These are phyloP conservation scores for Pseudogymnoascus sp. DNA, from an alignment of 2,329 filamentous ascomycete species.

Conservation along the genomic window DNA sequence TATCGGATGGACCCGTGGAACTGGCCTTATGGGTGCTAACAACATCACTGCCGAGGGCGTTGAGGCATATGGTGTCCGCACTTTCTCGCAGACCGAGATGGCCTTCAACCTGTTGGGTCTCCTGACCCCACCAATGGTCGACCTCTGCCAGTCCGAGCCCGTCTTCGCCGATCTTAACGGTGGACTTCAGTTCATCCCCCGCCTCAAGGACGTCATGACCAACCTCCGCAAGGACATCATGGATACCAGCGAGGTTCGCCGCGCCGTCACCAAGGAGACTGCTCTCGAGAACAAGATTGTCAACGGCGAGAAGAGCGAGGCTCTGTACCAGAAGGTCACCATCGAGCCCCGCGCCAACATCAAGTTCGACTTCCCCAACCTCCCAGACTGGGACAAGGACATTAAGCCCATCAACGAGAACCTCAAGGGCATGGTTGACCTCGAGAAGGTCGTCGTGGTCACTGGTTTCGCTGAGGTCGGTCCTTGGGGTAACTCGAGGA, in stretches of 20 bases:
- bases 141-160: conserved; percentile 90
- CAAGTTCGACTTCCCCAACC: conserved; percentile 88
- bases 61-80: conserved; percentile 92
- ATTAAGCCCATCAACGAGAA: conserved; percentile 79
- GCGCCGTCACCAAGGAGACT: conserved; percentile 90
- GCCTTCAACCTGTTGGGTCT: conserved; percentile 95
- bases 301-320: conserved; percentile 87
- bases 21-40: conserved; percentile 95
- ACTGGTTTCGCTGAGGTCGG: conserved; percentile 94
- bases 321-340: conserved; percentile 87
- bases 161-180: conserved; percentile 97
- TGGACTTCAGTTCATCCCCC: conserved; percentile 92
- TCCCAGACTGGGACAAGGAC: conserved; percentile 88
- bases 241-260: conserved; percentile 88
- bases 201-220: conserved; percentile 90
- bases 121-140: conserved; percentile 88
- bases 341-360: conserved; percentile 94
- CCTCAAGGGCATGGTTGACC: conserved; percentile 95
- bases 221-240: conserved; percentile 89
- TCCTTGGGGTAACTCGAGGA: conserved; percentile 97
- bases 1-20: conserved; percentile 98
- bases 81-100: conserved; percentile 99
- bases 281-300: conserved; percentile 95
- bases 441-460: conserved; percentile 95
- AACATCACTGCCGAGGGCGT: conserved; percentile 96